These are phyloP conservation scores for Erodium texanum DNA, from an alignment of 441 rosid species.

Conservation along the genomic window DNA sequence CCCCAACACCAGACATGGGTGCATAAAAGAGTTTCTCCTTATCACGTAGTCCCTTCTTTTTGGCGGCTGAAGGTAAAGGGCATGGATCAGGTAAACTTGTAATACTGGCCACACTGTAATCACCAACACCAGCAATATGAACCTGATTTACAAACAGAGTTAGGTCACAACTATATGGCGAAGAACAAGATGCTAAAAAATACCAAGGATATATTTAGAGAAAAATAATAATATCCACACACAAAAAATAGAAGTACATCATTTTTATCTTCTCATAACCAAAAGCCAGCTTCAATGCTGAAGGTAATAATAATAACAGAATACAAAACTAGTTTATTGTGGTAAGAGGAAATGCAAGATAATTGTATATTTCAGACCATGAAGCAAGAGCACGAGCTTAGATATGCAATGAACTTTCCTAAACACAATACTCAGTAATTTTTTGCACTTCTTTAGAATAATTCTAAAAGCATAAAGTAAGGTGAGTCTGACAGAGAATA, in stretches of 20 bases:
- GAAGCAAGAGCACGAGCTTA: background rate
- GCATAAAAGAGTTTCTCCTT: conserved; percentile 86
- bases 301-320: background rate
- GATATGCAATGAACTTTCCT: background rate
- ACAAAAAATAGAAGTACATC: background rate
- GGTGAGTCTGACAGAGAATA: background rate
- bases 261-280: background rate
- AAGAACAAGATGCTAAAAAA: background rate
- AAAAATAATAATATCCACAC: background rate
- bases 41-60: conserved; percentile 79
- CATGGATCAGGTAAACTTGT: conserved; percentile 81
- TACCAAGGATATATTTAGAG: background rate
- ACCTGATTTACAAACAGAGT: conserved; percentile 40
- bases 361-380: background rate
- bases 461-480: background rate
- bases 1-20: conserved; percentile 96
- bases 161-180: conserved; percentile 6
- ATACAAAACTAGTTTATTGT: background rate
- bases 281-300: background rate
- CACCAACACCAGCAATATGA: conserved; percentile 97
- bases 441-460: background rate
- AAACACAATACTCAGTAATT: background rate
- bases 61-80: conserved; percentile 82
- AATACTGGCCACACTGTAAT: conserved; percentile 64
- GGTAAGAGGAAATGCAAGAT: background rate